Conservation (phyloP, 352 stramenopile genomes). For the Phytophthora pseudosyringae region DNA sequence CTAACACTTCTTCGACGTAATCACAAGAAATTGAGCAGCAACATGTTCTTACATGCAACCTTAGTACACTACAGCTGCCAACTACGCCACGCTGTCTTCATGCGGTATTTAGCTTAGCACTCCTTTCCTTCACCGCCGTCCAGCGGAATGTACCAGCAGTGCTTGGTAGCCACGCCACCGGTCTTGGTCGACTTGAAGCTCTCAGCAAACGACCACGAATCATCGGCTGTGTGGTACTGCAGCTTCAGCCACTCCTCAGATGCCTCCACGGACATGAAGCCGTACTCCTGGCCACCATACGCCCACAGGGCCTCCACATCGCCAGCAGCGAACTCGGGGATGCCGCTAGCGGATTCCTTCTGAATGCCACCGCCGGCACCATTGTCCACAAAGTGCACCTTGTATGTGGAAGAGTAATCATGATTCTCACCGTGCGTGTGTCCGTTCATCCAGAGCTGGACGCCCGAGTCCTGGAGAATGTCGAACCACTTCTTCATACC, state of each 20-base stretch:
- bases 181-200: conserved; percentile 53
- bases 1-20: no score
- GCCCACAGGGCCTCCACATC: conserved; percentile 69
- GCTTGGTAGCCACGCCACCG: conserved; percentile 64
- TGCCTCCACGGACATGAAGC: conserved; percentile 68
- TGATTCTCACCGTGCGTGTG: conserved; percentile 85
- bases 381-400: conserved; percentile 82
- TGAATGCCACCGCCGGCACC: conserved; percentile 81
- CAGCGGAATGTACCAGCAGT: conserved; percentile 80
- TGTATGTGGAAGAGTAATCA: conserved; percentile 55
- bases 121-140: conserved; percentile 45
- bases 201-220: conserved; percentile 64
- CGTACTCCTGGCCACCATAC: conserved; percentile 71
- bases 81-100: conserved; percentile 1
- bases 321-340: conserved; percentile 51
- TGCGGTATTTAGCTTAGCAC: conserved; percentile 27
- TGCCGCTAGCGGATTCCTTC: conserved; percentile 78
- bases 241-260: conserved; percentile 75
- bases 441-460: conserved; percentile 77
- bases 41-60: conserved; percentile 1
- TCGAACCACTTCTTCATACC: conserved; percentile 72
- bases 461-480: conserved; percentile 49
- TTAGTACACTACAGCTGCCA: conserved; percentile 4
- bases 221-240: conserved; percentile 74
- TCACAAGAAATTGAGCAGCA: background rate